These are phyloP conservation scores for Penicillium coffeae DNA, from an alignment of 495 filamentous ascomycete genomes.

Conservation along the genomic window DNA sequence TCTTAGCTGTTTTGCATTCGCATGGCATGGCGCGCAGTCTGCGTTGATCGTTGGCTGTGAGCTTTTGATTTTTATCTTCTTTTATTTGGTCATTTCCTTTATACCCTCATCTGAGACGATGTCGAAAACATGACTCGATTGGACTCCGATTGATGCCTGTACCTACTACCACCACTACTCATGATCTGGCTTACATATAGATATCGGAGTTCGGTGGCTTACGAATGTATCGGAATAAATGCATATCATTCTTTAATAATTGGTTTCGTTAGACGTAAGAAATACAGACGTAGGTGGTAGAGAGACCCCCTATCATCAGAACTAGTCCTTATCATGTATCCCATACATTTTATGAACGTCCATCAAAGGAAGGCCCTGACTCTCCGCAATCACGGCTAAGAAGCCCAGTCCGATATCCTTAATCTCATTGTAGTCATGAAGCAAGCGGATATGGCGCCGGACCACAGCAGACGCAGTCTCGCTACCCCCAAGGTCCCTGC, in stretches of 20 bases:
- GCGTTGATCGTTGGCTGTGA: background rate
- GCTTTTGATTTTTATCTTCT: background rate
- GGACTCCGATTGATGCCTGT: background rate
- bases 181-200: background rate
- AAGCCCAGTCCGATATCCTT: slow-evolving; percentile 69
- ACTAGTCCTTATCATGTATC: too few relatives aligned
- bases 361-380: slow-evolving; percentile 55
- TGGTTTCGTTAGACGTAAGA: background rate
- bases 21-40: background rate
- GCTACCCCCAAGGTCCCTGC: background rate
- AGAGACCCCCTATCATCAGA: background rate
- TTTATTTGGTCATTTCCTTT: background rate
- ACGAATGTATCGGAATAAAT: background rate
- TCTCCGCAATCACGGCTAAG: slow-evolving; percentile 71
- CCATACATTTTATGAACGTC: slow-evolving; percentile 66
- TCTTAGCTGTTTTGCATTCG: background rate
- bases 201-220: background rate
- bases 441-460: slow-evolving; percentile 59
- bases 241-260: background rate
- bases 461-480: slow-evolving; percentile 41
- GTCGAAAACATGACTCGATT: background rate
- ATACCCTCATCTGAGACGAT: background rate
- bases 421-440: slow-evolving; percentile 79
- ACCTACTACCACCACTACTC: background rate
- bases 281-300: too few relatives aligned